phyloP scores from a whole-genome alignment of 495 filamentous ascomycete genomes.

The Aspergillus bridgeri region DNA sequence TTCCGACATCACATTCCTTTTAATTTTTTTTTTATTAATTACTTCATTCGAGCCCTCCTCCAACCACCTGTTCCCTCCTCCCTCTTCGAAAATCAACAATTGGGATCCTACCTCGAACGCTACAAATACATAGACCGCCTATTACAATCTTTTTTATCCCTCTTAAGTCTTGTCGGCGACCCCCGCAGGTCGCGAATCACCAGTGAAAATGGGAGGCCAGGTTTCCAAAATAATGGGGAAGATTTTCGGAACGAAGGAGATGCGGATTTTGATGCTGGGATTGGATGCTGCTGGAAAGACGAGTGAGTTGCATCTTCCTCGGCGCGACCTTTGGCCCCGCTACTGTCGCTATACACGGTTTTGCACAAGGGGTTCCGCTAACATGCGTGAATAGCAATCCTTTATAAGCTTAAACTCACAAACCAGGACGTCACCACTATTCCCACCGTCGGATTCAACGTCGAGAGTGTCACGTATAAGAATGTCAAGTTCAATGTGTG shows the following conservation, averaged over 20 bases:
- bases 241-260: conserved; percentile 98
- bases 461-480: conserved; percentile 98
- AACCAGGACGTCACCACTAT: conserved; percentile 99
- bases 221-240: conserved; percentile 91
- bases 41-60: not conserved
- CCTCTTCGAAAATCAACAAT: not conserved
- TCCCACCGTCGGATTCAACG: conserved; percentile 98
- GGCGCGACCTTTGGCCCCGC: not conserved
- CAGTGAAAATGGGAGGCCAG: conserved; percentile 66
- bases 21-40: conserved; percentile 3
- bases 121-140: not conserved
- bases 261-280: conserved; percentile 96
- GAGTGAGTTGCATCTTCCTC: conserved; percentile 49
- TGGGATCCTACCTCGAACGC: not conserved
- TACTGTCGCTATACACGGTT: not conserved
- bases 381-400: conserved; percentile 59
- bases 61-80: not conserved
- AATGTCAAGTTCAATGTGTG: conserved; percentile 99
- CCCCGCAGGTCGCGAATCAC: conserved; percentile 14
- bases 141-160: conserved; percentile 3
- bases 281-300: conserved; percentile 98
- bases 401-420: conserved; percentile 96
- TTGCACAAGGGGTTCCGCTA: not conserved
- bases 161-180: not conserved
- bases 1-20: conserved; percentile 3